Evolutionary conservation across 2,329 filamentous ascomycete genomes (phyloP).

Genomic region (Macrophomina pseudophaseolina): DNA sequence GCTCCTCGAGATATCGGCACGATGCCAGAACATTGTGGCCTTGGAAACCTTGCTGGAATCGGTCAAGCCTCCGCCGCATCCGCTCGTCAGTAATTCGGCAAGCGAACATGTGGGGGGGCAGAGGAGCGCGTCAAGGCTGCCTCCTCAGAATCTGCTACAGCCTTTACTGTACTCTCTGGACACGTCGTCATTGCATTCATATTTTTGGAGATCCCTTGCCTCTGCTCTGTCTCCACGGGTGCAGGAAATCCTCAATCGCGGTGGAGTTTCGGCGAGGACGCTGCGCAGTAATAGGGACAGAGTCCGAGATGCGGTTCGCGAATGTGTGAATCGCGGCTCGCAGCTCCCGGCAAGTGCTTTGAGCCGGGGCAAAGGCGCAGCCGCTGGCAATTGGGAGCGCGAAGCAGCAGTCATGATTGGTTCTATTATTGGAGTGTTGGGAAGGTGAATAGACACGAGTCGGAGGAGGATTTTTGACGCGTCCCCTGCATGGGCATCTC

Average conservation of each 20-base stretch:
- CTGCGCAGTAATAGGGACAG: slow-evolving; percentile 75
- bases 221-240: slow-evolving; percentile 76
- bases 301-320: slow-evolving; percentile 77
- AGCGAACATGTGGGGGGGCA: slow-evolving; percentile 31
- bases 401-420: slow-evolving; percentile 96
- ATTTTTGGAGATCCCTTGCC: slow-evolving; percentile 92
- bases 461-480: background rate
- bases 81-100: slow-evolving; percentile 56
- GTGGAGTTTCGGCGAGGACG: slow-evolving; percentile 82
- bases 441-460: slow-evolving; percentile 31
- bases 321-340: slow-evolving; percentile 81
- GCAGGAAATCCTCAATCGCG: slow-evolving; percentile 81
- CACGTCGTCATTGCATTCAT: slow-evolving; percentile 83
- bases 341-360: slow-evolving; percentile 65
- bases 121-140: slow-evolving; percentile 45
- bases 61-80: slow-evolving; percentile 71
- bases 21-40: slow-evolving; percentile 91
- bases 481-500: slow-evolving; percentile 1
- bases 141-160: slow-evolving; percentile 65
- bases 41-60: slow-evolving; percentile 77
- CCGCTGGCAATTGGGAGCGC: slow-evolving; percentile 74
- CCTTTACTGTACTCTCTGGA: slow-evolving; percentile 79
- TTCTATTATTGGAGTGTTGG: slow-evolving; percentile 69
- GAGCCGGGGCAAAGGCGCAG: slow-evolving; percentile 50
- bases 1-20: slow-evolving; percentile 77